Percentiles rank a stretch among this genome's conserved stretches.
Conservation (phyloP, 2,329 filamentous ascomycete genomes). For the Microdochium bolleyi region DNA sequence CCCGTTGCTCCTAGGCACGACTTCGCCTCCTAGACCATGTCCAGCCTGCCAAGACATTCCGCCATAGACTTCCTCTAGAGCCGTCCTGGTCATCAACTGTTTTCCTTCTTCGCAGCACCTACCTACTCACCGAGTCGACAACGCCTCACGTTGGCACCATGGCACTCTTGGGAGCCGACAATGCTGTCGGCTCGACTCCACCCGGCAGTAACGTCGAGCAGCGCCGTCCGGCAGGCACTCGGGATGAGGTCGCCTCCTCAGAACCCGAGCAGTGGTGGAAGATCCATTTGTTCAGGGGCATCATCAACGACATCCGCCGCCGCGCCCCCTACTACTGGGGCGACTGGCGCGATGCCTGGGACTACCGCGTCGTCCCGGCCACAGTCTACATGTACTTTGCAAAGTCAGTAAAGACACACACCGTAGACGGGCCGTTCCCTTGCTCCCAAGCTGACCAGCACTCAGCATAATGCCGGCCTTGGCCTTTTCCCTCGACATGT, state of each 20-base stretch:
- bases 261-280: constrained; percentile 55
- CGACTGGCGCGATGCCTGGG: constrained; percentile 83
- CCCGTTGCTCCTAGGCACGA: too few species aligned
- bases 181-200: too few species aligned
- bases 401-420: constrained; percentile 51
- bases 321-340: constrained; percentile 70
- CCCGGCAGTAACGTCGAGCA: not conserved
- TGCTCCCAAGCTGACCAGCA: constrained; percentile 8
- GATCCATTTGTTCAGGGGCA: constrained; percentile 67
- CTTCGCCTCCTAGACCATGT: too few species aligned
- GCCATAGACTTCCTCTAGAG: too few species aligned
- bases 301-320: constrained; percentile 69
- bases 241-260: not conserved
- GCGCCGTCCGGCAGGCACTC: not conserved
- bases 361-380: constrained; percentile 80
- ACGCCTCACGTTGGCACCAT: too few species aligned
- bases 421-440: not conserved
- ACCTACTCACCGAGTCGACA: too few species aligned
- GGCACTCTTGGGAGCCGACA: too few species aligned
- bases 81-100: too few species aligned
- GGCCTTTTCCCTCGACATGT: constrained; percentile 90
- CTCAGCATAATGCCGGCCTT: constrained; percentile 74
- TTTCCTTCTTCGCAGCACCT: too few species aligned
- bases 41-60: too few species aligned
- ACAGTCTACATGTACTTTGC: constrained; percentile 95